A percentile compares a stretch with the other conserved stretches of the same genome.
Conservation (phyloP, 768 basidiomycete species). For the Gloeophyllum trabeum region DNA sequence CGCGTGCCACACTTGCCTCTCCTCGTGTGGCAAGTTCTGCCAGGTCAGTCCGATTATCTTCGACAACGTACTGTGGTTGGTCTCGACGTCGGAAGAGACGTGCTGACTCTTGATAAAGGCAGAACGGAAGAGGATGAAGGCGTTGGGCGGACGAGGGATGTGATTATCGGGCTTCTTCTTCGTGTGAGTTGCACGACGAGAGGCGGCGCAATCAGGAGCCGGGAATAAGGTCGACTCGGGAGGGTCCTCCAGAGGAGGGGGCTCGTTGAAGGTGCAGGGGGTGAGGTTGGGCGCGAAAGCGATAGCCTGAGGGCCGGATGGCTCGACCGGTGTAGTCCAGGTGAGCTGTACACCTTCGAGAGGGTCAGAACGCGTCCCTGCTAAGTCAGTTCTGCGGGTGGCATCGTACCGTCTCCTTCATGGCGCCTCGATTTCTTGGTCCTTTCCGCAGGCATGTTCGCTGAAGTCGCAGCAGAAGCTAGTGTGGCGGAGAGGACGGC, state of each 20-base stretch:
- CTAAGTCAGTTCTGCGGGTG: slow-evolving; percentile 8
- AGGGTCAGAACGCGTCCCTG: slow-evolving; percentile 11
- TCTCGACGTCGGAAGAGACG: slow-evolving; percentile 68
- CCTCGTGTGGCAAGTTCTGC: slow-evolving; percentile 67
- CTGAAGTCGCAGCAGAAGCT: slow-evolving; percentile 5
- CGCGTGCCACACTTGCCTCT: slow-evolving; percentile 66
- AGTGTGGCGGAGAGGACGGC: background rate
- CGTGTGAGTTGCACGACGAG: slow-evolving; percentile 40
- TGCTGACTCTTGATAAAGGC: slow-evolving; percentile 73
- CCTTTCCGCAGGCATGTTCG: slow-evolving; percentile 36
- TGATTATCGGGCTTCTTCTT: slow-evolving; percentile 68
- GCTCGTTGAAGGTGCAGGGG: slow-evolving; percentile 44
- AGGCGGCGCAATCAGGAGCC: slow-evolving; percentile 20
- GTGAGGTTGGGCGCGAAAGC: slow-evolving; percentile 51
- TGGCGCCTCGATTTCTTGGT: slow-evolving; percentile 26
- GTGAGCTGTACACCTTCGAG: slow-evolving; percentile 26
- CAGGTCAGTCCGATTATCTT: slow-evolving; percentile 81
- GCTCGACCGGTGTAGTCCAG: slow-evolving; percentile 34
- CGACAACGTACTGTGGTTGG: slow-evolving; percentile 72
- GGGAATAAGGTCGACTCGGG: slow-evolving; percentile 49
- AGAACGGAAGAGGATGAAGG: slow-evolving; percentile 80
- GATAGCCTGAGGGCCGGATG: slow-evolving; percentile 26
- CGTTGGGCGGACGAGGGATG: slow-evolving; percentile 78
- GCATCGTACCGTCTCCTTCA: slow-evolving; percentile 21
- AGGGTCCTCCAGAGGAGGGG: slow-evolving; percentile 24